Conservation (phyloP, 257 asterid genomes). For the Solanum paucissectum region DNA sequence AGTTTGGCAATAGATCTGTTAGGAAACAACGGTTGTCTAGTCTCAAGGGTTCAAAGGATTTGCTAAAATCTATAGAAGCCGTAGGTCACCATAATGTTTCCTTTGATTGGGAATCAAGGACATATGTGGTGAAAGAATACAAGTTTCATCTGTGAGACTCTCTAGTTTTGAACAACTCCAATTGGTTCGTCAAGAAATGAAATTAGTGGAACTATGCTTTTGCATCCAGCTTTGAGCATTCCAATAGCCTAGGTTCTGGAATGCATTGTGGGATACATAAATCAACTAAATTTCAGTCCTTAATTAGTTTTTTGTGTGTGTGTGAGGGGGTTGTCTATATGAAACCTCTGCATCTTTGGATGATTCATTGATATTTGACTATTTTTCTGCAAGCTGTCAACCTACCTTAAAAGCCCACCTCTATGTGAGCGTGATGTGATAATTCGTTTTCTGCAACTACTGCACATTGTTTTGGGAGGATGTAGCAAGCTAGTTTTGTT, state of each 20-base stretch:
- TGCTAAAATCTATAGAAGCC: neutral
- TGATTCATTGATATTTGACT: neutral
- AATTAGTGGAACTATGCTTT: neutral
- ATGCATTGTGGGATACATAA: neutral
- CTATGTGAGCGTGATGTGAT: neutral
- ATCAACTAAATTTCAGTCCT: neutral
- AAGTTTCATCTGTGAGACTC: neutral
- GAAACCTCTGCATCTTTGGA: neutral
- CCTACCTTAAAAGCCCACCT: neutral
- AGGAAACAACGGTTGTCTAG: neutral
- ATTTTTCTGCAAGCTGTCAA: neutral
- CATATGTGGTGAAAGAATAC: neutral
- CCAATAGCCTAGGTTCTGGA: neutral
- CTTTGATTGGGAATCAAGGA: neutral
- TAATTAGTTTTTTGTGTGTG: neutral
- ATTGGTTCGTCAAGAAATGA: neutral
- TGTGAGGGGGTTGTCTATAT: neutral
- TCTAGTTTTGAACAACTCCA: neutral
- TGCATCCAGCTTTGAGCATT: neutral
- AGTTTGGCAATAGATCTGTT: neutral
- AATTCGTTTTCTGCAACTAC: neutral
- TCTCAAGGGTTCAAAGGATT: neutral
- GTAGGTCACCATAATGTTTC: neutral
- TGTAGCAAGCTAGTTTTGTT: neutral
- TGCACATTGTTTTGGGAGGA: neutral